A percentile compares a stretch with the other conserved stretches of the same genome.
Conservation (phyloP, 495 filamentous ascomycete genomes). For the Viridothelium virens region DNA sequence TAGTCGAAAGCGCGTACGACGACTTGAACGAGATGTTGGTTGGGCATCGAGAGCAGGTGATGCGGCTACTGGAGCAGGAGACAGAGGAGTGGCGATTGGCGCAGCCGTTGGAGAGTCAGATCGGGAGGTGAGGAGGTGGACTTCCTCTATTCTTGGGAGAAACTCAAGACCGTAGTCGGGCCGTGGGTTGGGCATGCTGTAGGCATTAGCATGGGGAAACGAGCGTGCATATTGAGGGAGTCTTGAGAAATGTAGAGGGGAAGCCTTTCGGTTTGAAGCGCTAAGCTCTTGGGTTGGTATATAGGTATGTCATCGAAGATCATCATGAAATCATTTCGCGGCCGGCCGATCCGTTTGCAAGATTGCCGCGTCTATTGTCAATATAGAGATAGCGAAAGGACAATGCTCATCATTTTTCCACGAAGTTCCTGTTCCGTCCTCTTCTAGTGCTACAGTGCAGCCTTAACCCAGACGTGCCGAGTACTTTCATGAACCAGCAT, state of each 20-base stretch:
- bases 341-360: not conserved
- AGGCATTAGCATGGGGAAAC: not conserved
- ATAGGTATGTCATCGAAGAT: not conserved
- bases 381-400: too few relatives aligned
- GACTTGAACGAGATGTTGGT: constrained; percentile 34
- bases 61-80: constrained; percentile 22
- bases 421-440: too few relatives aligned
- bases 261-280: not conserved
- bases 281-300: not conserved
- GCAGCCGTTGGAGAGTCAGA: not conserved
- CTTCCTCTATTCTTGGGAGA: not conserved
- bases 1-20: constrained; percentile 24
- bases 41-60: constrained; percentile 29
- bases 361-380: too few relatives aligned
- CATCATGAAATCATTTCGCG: not conserved
- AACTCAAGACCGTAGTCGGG: too few relatives aligned
- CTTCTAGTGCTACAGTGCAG: too few relatives aligned
- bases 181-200: too few relatives aligned
- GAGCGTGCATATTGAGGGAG: not conserved
- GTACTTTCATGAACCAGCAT: too few relatives aligned
- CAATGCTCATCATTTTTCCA: too few relatives aligned
- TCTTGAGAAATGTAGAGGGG: not conserved
- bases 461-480: too few relatives aligned
- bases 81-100: constrained; percentile 27
- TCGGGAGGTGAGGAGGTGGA: constrained; percentile 16